Base-by-base conservation (phyloP, 2,329 filamentous ascomycete species). In the Cercospora sp. region DNA sequence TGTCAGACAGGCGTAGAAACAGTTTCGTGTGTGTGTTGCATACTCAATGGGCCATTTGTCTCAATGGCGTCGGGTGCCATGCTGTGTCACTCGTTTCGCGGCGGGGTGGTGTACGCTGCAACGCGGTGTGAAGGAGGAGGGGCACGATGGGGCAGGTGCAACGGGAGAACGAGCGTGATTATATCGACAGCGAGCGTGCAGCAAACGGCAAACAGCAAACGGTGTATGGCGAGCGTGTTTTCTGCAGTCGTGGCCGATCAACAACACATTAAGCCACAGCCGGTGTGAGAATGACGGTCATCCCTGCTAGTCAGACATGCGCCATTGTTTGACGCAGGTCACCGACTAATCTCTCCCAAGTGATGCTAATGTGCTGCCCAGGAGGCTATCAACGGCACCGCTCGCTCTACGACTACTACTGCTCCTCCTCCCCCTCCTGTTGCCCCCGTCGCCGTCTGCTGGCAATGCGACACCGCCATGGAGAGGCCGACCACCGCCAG, bases 11-110 rank as follows among this genome's bases (percentile, higher is more conserved):
- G 62, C 2, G 6, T 33, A 16, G 20, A 8, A 39, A 55, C 36
- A 16, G 31, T 36, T 36, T 36, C 33, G 61, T 75, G 67, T 9
- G 42, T 20, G 18, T 31, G 23, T 18, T 26, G 1, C 61, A 39
- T 72, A 80, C 79, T 73, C 13, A 80, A 75, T 48, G 79, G 73
- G 63, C 75, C 76, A 69, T 82, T 82, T 65, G 80, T 81, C 67
- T 82, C 78, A n/a, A 77, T 77, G 67, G 78, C 77, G 68, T 81
- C 77, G 18, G 75, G 73, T 16, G 73, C 66, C 73, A 75, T 75
- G 48, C 18, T 28, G 48, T 55, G 20, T 30, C 26, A 18, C 53
- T 53, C 26, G 23, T n/a, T 57, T 4, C 3, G 20, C 23, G 20
- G 51, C 51, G 51, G 18, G 51, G 20, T 9, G 51, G 26, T 30